phyloP scores from a whole-genome alignment of 1,284 basidiomycete genomes.

The Trichosporon sp. region DNA sequence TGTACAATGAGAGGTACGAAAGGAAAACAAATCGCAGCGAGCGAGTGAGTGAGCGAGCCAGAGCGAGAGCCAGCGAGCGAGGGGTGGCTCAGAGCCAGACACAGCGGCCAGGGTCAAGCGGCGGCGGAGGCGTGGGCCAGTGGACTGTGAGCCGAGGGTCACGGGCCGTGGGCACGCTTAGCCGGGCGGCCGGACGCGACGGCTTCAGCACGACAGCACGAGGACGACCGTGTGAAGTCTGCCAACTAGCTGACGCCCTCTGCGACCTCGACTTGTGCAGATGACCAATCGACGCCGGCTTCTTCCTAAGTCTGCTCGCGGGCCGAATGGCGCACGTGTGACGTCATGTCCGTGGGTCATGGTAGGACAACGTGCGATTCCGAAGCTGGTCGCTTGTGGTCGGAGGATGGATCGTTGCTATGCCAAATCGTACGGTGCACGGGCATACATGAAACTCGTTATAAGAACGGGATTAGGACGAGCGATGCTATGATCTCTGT shows the following conservation, averaged over 20 bases:
- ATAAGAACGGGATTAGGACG: too few species aligned
- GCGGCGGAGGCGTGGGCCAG: too few species aligned
- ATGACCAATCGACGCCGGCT: not conserved
- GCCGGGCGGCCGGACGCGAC: too few species aligned
- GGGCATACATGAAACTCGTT: too few species aligned
- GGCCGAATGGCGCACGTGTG: not conserved
- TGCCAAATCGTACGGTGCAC: too few species aligned
- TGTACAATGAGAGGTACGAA: not conserved
- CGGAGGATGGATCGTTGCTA: too few species aligned
- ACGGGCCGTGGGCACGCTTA: too few species aligned
- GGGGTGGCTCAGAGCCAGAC: not conserved
- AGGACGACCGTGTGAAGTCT: not conserved
- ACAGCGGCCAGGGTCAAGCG: not conserved
- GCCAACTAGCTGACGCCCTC: not conserved
- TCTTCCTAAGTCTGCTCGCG: not conserved
- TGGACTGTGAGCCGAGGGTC: too few species aligned
- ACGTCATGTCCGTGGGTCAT: not conserved
- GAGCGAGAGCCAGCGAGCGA: not conserved
- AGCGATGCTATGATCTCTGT: too few species aligned
- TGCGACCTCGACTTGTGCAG: too few species aligned
- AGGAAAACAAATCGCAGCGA: not conserved
- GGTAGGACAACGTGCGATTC: not conserved
- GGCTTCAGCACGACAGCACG: too few species aligned
- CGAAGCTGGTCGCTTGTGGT: not conserved
- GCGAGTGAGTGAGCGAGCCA: not conserved